Evolutionary conservation across 768 basidiomycete species (phyloP).

Genomic region (Auriculariales sp.): DNA sequence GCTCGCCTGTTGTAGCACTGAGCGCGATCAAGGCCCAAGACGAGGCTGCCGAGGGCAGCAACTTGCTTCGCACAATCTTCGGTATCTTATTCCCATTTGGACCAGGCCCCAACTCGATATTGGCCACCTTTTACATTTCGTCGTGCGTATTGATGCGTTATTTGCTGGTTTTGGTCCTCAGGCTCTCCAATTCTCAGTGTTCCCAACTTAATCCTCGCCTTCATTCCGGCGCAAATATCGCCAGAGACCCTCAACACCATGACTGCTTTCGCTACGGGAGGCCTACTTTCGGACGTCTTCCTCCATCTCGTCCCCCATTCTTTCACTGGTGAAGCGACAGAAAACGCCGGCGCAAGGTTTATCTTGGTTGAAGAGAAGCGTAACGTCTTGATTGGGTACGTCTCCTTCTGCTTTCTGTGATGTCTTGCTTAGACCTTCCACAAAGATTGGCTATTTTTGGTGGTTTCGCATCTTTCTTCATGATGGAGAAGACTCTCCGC

Average conservation of each 20-base stretch:
- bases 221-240: conserved; percentile 82
- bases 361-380: conserved; percentile 82
- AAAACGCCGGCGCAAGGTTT: conserved; percentile 55
- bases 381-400: conserved; percentile 79
- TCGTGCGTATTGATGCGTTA: conserved; percentile 43
- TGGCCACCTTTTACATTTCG: conserved; percentile 93
- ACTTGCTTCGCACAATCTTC: conserved; percentile 69
- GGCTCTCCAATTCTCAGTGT: conserved; percentile 32
- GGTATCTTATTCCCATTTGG: conserved; percentile 77
- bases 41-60: conserved; percentile 45
- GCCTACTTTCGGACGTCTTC: conserved; percentile 85
- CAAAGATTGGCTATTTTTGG: conserved; percentile 72
- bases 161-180: conserved; percentile 7
- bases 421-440: conserved; percentile 1
- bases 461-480: conserved; percentile 82
- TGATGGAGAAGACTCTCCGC: conserved; percentile 84
- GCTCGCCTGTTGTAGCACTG: conserved; percentile 29
- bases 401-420: conserved; percentile 8
- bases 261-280: conserved; percentile 88
- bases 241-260: conserved; percentile 78
- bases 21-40: conserved; percentile 44
- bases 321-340: conserved; percentile 82
- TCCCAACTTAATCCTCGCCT: conserved; percentile 88
- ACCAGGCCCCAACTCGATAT: conserved; percentile 77
- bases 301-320: conserved; percentile 83